Percentiles rank a stretch among this genome's conserved stretches.
Evolutionary conservation across 2,329 filamentous ascomycete species (phyloP).

Genomic region (Exophiala bonariae): DNA sequence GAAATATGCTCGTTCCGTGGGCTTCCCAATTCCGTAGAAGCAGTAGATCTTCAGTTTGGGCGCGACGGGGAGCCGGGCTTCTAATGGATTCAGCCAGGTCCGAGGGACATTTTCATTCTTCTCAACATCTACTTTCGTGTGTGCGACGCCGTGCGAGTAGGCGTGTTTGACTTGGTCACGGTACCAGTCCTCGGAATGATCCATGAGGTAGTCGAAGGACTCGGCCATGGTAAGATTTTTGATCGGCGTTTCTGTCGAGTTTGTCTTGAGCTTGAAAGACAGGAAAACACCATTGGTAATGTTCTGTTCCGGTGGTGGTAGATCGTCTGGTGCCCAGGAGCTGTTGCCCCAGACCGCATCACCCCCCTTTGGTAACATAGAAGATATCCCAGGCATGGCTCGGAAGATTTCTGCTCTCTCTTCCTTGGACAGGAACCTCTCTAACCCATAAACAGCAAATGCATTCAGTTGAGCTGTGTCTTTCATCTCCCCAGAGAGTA

Average conservation of each 20-base stretch:
- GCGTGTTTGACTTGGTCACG: conserved; percentile 66
- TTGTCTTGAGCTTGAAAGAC: conserved; percentile 72
- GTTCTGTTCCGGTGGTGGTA: conserved; percentile 58
- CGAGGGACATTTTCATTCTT: conserved; percentile 71
- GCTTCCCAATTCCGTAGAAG: conserved; percentile 93
- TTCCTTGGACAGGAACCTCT: conserved; percentile 88
- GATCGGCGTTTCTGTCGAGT: conserved; percentile 41
- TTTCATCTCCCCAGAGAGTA: conserved; percentile 96
- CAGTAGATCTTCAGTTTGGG: conserved; percentile 93
- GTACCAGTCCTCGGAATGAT: conserved; percentile 85
- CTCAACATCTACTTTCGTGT: conserved; percentile 76
- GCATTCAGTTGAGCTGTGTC: conserved; percentile 95
- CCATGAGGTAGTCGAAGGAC: conserved; percentile 75
- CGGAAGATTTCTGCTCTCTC: conserved; percentile 93
- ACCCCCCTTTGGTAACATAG: conserved; percentile 94
- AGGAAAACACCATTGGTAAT: conserved; percentile 75
- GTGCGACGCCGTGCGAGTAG: conserved; percentile 88
- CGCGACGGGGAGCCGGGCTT: conserved; percentile 81
- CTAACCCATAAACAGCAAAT: conserved; percentile 93
- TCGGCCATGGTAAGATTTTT: conserved; percentile 78
- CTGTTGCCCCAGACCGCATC: conserved; percentile 92
- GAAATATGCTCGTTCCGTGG: conserved; percentile 89
- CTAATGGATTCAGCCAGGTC: conserved; percentile 97
- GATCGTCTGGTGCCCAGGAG: conserved; percentile 84
- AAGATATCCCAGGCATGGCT: conserved; percentile 93